Percentiles rank a stretch among this genome's conserved stretches.
These are phyloP conservation scores for Neurospora hispaniola DNA, from an alignment of 495 filamentous ascomycete genomes.

Conservation along the genomic window DNA sequence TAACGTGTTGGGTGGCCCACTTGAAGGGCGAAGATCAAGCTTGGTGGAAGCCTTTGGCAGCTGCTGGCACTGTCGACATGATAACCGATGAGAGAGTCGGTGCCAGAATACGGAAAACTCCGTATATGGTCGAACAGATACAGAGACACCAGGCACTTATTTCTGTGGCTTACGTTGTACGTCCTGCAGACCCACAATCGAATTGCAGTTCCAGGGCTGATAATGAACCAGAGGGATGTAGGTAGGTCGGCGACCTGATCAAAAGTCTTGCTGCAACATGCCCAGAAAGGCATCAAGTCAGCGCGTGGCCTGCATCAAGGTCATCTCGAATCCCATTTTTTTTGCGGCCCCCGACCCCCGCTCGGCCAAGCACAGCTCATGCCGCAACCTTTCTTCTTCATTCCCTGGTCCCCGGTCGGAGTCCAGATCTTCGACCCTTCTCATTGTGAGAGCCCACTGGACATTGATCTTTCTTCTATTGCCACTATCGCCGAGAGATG, in stretches of 20 bases:
- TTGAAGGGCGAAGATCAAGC: neutral
- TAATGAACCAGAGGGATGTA: neutral
- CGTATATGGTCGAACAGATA: neutral
- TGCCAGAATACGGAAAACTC: neutral
- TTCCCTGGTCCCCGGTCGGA: neutral
- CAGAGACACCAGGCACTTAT: neutral
- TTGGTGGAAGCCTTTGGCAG: neutral
- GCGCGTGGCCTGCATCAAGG: conserved; percentile 1
- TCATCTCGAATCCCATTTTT: neutral
- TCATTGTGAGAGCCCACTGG: neutral
- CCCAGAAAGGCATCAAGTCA: neutral
- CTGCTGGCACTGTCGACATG: neutral
- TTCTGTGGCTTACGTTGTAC: neutral
- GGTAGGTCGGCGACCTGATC: neutral
- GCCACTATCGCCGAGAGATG: conserved; percentile 8
- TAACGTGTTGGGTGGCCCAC: neutral
- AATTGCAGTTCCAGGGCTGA: neutral
- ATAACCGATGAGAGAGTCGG: neutral
- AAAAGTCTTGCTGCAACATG: neutral
- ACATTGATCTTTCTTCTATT: neutral
- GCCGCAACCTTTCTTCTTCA: neutral
- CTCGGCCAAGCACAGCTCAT: neutral
- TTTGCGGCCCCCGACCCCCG: neutral
- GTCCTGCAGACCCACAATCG: neutral
- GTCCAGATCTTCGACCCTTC: neutral